Percentiles rank a stretch among this genome's conserved stretches.
Evolutionary conservation across 257 asterid species (phyloP).

Genomic region (Fraxinus quadrangulata): DNA sequence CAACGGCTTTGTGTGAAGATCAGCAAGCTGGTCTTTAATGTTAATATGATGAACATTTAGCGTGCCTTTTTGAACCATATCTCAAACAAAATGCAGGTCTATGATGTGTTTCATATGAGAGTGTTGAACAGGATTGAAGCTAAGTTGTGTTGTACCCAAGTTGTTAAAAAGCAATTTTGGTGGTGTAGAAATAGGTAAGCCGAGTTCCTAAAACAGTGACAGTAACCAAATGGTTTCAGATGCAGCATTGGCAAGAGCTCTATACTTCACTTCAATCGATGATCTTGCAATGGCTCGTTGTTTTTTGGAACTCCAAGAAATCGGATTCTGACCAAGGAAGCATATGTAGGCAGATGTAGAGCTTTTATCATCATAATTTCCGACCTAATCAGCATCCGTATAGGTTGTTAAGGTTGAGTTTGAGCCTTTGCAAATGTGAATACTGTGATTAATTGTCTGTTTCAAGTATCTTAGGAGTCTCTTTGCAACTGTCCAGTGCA

Average conservation of each 20-base stretch:
- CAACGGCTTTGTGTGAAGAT: background rate
- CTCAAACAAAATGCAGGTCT: background rate
- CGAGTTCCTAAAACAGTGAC: background rate
- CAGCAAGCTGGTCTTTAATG: background rate
- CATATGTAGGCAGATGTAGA: background rate
- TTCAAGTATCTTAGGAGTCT: background rate
- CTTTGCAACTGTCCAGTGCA: background rate
- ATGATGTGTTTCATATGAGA: background rate
- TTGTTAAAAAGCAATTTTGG: conserved; percentile 4
- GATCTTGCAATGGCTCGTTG: background rate
- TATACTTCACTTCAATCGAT: too few species aligned
- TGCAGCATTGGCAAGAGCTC: too few species aligned
- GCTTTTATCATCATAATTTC: background rate
- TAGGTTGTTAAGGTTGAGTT: too few species aligned
- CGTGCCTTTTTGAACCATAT: background rate
- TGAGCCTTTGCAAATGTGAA: background rate
- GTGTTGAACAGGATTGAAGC: background rate
- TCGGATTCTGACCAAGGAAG: background rate
- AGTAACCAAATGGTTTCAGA: too few species aligned
- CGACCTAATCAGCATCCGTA: too few species aligned
- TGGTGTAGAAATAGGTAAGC: background rate
- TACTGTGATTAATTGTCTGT: background rate
- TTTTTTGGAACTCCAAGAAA: conserved; percentile 11
- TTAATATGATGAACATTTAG: conserved; percentile 2
- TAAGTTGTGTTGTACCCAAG: background rate